A percentile compares a stretch with the other conserved stretches of the same genome.
These are phyloP conservation scores for Galerina marginata DNA, from an alignment of 768 basidiomycete species.

Conservation along the genomic window DNA sequence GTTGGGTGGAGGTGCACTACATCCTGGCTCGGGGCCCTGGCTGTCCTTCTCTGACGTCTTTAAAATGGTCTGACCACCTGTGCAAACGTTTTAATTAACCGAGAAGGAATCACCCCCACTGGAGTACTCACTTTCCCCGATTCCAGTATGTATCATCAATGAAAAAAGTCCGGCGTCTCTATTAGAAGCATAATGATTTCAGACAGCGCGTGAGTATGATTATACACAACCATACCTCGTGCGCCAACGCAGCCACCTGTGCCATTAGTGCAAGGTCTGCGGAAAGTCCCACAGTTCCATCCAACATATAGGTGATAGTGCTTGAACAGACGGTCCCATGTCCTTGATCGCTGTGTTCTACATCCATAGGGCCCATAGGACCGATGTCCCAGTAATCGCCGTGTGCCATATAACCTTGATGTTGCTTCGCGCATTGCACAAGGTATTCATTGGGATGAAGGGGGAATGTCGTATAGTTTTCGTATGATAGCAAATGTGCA, in stretches of 20 bases:
- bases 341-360: slow-evolving; percentile 35
- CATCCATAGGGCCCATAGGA: slow-evolving; percentile 39
- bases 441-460: slow-evolving; percentile 61
- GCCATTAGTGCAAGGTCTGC: slow-evolving; percentile 72
- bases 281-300: slow-evolving; percentile 67
- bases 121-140: slow-evolving; percentile 61
- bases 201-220: slow-evolving; percentile 1
- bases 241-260: slow-evolving; percentile 68
- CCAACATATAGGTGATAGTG: slow-evolving; percentile 75
- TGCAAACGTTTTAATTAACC: neutral
- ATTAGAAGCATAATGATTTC: neutral
- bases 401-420: slow-evolving; percentile 51
- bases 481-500: slow-evolving; percentile 50
- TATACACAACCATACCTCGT: slow-evolving; percentile 50
- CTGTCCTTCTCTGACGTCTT: slow-evolving; percentile 53
- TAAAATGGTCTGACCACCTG: slow-evolving; percentile 74
- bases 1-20: slow-evolving; percentile 64
- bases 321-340: slow-evolving; percentile 51
- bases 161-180: slow-evolving; percentile 71
- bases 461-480: slow-evolving; percentile 63
- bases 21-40: slow-evolving; percentile 70
- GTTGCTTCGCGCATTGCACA: slow-evolving; percentile 57
- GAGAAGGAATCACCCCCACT: neutral
- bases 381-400: slow-evolving; percentile 56
- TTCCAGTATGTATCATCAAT: slow-evolving; percentile 77